Conservation (phyloP, 176 grass and related monocot genomes). For the Eragrostis curvula region DNA sequence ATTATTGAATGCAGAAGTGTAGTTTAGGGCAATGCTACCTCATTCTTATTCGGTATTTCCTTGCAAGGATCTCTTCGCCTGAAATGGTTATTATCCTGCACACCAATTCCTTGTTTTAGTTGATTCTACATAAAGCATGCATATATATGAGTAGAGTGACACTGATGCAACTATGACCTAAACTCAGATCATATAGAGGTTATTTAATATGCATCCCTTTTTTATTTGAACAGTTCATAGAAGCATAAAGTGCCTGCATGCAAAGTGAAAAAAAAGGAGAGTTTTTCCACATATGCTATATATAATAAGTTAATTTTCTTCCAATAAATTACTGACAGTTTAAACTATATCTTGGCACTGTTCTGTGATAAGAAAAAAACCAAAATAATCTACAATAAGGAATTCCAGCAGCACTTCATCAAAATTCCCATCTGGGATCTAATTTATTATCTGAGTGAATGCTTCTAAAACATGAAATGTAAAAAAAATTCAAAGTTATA, state of each 20-base stretch:
- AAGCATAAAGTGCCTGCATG: neutral
- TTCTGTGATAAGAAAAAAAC: neutral
- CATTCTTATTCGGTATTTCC: constrained; percentile 73
- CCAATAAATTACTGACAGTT: too few relatives aligned
- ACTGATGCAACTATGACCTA: neutral
- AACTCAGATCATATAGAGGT: neutral
- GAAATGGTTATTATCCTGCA: constrained; percentile 41
- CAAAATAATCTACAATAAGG: neutral
- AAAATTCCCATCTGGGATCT: neutral
- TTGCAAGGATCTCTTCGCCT: constrained; percentile 52
- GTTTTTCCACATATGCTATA: neutral
- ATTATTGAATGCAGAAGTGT: neutral
- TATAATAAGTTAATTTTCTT: too few relatives aligned
- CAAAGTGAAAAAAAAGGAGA: neutral
- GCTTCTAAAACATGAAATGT: neutral
- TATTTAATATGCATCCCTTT: neutral
- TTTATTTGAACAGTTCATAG: neutral
- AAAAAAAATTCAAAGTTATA: neutral
- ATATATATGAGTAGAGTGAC: neutral
- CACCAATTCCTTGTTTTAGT: constrained; percentile 16
- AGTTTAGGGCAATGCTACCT: constrained; percentile 41
- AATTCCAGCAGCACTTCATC: neutral
- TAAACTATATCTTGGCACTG: neutral
- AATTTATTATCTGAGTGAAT: neutral
- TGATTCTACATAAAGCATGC: neutral